Conservation (phyloP, 2,329 filamentous ascomycete species). For the Calonectria naviculata region DNA sequence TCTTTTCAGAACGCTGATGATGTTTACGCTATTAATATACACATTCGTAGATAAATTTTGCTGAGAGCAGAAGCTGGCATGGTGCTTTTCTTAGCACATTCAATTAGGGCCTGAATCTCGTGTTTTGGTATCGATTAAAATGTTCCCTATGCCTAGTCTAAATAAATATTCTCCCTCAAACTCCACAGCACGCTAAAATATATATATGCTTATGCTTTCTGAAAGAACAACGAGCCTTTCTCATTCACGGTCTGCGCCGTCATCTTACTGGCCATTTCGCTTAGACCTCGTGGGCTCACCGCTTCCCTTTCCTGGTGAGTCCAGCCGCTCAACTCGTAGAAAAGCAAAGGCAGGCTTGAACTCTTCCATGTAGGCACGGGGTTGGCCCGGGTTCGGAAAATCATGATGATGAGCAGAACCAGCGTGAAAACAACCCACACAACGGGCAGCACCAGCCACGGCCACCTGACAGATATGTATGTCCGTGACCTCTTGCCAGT, state of each 20-base stretch:
- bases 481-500: not conserved
- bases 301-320: not conserved
- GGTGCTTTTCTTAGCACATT: too few species aligned
- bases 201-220: not conserved
- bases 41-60: too few species aligned
- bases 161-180: too few species aligned
- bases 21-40: too few species aligned
- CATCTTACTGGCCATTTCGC: not conserved
- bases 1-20: too few species aligned
- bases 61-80: too few species aligned
- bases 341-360: not conserved
- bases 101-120: too few species aligned
- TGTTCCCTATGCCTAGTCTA: too few species aligned
- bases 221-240: not conserved
- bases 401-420: not conserved
- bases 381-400: not conserved
- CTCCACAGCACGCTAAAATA: too few species aligned
- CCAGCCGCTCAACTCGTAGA: not conserved
- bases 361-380: not conserved
- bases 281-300: not conserved
- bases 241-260: not conserved
- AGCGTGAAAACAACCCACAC: not conserved
- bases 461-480: not conserved
- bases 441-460: not conserved
- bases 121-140: too few species aligned